A percentile compares a stretch with the other conserved stretches of the same genome.
These are phyloP conservation scores for Margaritispora aquatica DNA, from an alignment of 495 filamentous ascomycete species.

Conservation along the genomic window DNA sequence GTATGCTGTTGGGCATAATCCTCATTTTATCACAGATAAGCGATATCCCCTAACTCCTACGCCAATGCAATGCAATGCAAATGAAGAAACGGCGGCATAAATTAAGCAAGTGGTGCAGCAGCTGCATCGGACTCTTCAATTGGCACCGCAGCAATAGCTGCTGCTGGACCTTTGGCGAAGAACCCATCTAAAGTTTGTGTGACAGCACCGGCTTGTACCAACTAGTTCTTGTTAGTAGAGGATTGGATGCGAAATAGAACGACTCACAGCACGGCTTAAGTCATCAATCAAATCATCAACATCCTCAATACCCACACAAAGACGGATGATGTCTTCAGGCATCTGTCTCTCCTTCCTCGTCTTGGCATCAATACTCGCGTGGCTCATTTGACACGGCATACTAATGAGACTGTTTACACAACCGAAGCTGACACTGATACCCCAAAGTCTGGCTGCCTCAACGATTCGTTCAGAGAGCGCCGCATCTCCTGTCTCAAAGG, in stretches of 20 bases:
- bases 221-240: constrained; percentile 38
- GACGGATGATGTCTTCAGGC: constrained; percentile 91
- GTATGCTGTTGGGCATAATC: not conserved
- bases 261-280: constrained; percentile 74
- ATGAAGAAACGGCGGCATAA: not conserved
- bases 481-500: constrained; percentile 89
- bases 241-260: constrained; percentile 2
- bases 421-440: constrained; percentile 92
- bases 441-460: constrained; percentile 85
- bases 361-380: constrained; percentile 95
- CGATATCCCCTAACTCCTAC: constrained; percentile 2
- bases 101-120: constrained; percentile 4
- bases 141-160: constrained; percentile 12
- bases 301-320: constrained; percentile 98
- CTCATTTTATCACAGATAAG: not conserved
- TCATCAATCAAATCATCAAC: constrained; percentile 90
- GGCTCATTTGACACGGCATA: constrained; percentile 99
- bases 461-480: constrained; percentile 84
- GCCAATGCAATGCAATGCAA: constrained; percentile 12
- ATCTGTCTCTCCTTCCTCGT: constrained; percentile 82
- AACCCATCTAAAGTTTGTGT: constrained; percentile 76
- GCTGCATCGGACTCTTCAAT: constrained; percentile 21
- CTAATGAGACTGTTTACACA: constrained; percentile 98
- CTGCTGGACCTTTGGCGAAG: constrained; percentile 37
- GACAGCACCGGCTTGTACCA: constrained; percentile 91